Base-by-base conservation (phyloP, 179 eudicot genomes). In the Dionaea muscipula region DNA sequence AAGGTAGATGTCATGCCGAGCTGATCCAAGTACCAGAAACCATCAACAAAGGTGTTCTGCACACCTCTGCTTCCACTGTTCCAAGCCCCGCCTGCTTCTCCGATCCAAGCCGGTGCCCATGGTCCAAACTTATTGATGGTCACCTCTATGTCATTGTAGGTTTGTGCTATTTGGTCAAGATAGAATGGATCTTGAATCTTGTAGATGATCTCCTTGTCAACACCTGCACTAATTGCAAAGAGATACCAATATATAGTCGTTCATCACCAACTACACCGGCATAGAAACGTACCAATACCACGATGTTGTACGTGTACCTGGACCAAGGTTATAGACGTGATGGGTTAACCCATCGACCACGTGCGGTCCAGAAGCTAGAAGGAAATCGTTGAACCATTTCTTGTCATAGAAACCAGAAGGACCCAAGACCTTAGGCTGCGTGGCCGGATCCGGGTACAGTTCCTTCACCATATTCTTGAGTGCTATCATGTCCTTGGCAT, bases 1-100 rank as follows among this genome's bases (percentile, higher is more conserved):
- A 56, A 82, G 20, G 68, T 63, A 15, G 88, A 60, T 26, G 80
- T 61, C 84, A 79, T 82, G 19, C 82, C 88, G 19, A 82, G 62
- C 53, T 82, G 88, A 72, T 82, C 88, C 78, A 82, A 62, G 20
- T 76, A 81, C 82, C 84, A 79, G 41, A 74, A 82, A 15, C 85
- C 75, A 52, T 76, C n/a, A 9, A 55, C 82, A 56, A 82, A 82
- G 31, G 80, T 64, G 44, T 76, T 67, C 0, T 84, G 76, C 2
- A 79, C 75, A 31, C 62, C 48, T 60, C 60, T 68, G 60, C 80
- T 77, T 24, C 89, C 82, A 26, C 81, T 82, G 58, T 74, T 77
- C 21, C 67, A 82, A 43, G 89, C 89, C 20, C 89, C 89, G 33
- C 89, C 85, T 0, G 85, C 41, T 64, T 82, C 89, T 1, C 82